phyloP scores from a whole-genome alignment of 2,329 filamentous ascomycete species.

The Macroventuria anomochaeta region DNA sequence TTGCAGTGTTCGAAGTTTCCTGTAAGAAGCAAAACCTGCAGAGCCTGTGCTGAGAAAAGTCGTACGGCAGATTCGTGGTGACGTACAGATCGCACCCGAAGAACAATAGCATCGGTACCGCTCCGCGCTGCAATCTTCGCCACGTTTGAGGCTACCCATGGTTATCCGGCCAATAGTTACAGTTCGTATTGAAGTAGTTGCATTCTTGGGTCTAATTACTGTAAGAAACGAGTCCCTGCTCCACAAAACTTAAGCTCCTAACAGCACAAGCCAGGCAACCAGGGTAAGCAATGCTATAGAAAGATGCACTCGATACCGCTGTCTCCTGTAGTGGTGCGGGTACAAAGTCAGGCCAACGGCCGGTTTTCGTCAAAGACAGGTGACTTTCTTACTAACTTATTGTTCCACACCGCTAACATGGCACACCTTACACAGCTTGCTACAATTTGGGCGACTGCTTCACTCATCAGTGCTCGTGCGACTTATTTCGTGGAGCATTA shows the following conservation, averaged over 20 bases:
- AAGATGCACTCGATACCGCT: not conserved
- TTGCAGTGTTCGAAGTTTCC: not conserved
- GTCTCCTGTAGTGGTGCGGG: not conserved
- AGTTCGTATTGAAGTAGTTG: slow-evolving; percentile 10
- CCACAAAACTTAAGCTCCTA: not conserved
- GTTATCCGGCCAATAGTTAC: not conserved
- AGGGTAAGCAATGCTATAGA: not conserved
- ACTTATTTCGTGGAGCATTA: slow-evolving; percentile 36
- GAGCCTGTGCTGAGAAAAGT: not conserved
- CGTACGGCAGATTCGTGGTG: not conserved
- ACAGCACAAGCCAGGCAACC: not conserved
- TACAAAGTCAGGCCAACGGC: not conserved
- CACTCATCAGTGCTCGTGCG: slow-evolving; percentile 28
- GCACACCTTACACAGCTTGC: slow-evolving; percentile 29
- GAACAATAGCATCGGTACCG: not conserved
- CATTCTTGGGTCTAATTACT: slow-evolving; percentile 21
- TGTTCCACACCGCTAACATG: slow-evolving; percentile 22
- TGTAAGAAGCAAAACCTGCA: not conserved
- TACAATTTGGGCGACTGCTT: slow-evolving; percentile 30
- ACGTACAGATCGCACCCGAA: not conserved
- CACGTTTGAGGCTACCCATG: not conserved
- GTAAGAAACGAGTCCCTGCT: slow-evolving; percentile 8
- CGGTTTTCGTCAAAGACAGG: too few relatives aligned
- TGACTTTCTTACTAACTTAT: not conserved
- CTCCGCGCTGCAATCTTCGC: not conserved